Base-by-base conservation (phyloP, 2,329 filamentous ascomycete species). In the Colletotrichum tofieldiae region DNA sequence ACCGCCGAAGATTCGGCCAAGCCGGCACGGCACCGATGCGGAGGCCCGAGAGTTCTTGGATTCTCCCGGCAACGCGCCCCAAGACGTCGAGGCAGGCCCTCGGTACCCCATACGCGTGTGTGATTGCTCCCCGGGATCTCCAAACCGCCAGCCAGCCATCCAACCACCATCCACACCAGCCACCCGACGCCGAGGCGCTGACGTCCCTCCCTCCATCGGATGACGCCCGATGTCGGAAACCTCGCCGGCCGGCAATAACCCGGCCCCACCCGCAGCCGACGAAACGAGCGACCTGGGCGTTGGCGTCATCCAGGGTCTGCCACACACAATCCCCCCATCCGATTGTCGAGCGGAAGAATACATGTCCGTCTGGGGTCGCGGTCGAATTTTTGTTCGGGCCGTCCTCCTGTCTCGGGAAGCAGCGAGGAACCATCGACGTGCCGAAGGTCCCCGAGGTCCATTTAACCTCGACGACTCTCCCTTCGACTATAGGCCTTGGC, bases 191-290 rank as follows among this genome's bases (percentile, higher is more conserved):
- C 54, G 54, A 56, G 52, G 18, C 23, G 4, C 23, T 29, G 54
- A n/a, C 16, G 32, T n/a, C 2, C 6, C 9, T 55, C 8, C 29
- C 20, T n/a, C 7, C 5, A 26, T 51, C 32, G 32, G 45, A 41
- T 16, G 60, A 29, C 11, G 37, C 47, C 69, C 70, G 65, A 72
- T 64, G 65, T 72, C 59, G 70, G 70, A 54, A 49, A 49, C 52
- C 39, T 59, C 26, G 35, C 65, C 69, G 54, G 54, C 54, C 66
- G 70, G 70, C 39, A 69, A 72, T 72, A 69, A 65, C 52, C 70
- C 70, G 70, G 70, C 37, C 47, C 54, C 60, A 39, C 60, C 39
- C 59, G 23, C 20, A 26, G 32, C 18, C 49, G 39, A 64, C 35
- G 26, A 41, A 54, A 64, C 37, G 26, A 64, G 8, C 23, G 43